Conservation (phyloP, 148 eudicot genomes). For the Amaranthus cruentus region DNA sequence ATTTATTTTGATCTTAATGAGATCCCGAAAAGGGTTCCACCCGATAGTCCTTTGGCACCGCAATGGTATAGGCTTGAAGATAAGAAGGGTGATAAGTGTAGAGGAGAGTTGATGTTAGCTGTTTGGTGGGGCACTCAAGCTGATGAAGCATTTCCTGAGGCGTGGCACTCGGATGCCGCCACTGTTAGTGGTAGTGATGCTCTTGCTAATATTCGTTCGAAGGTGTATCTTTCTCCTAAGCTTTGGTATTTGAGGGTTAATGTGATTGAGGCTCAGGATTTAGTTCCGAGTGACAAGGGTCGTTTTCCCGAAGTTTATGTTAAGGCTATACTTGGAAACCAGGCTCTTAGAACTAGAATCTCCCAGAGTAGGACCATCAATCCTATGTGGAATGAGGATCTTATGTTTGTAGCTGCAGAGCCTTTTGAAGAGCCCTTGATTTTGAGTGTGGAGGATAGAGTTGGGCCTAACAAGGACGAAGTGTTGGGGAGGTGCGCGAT, state of each 20-base stretch:
- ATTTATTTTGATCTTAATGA: conserved; percentile 54
- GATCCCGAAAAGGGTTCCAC: conserved; percentile 65
- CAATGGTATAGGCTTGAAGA: conserved; percentile 75
- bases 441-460: conserved; percentile 50
- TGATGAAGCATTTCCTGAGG: conserved; percentile 73
- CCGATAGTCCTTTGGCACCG: conserved; percentile 75
- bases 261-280: conserved; percentile 74
- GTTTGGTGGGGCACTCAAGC: conserved; percentile 86
- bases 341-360: conserved; percentile 43
- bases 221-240: conserved; percentile 68
- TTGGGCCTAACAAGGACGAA: conserved; percentile 46
- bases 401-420: conserved; percentile 71
- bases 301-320: conserved; percentile 58
- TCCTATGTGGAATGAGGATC: conserved; percentile 75
- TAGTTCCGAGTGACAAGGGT: conserved; percentile 39
- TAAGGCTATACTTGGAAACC: conserved; percentile 55
- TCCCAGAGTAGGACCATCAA: conserved; percentile 49
- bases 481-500: conserved; percentile 39
- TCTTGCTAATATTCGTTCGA: conserved; percentile 56
- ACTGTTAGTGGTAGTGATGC: conserved; percentile 56
- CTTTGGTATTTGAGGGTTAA: conserved; percentile 77
- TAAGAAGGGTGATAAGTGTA: conserved; percentile 41
- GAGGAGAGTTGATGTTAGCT: conserved; percentile 70
- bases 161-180: conserved; percentile 76
- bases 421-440: conserved; percentile 62